A percentile compares a stretch with the other conserved stretches of the same genome.
Conservation (phyloP, 805 yeast genomes). For the Gaillardinia entomophila region DNA sequence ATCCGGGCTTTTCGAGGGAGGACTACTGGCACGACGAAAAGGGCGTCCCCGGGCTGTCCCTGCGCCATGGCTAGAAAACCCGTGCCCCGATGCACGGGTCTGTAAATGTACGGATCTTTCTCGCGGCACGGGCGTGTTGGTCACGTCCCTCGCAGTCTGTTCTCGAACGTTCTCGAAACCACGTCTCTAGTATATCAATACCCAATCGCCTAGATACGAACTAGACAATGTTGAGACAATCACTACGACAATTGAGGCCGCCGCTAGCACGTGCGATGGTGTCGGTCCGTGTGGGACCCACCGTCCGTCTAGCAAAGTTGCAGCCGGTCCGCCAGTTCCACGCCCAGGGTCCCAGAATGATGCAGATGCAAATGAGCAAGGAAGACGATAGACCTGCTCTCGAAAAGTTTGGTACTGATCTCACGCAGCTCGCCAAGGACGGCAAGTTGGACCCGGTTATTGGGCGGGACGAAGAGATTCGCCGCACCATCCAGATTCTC, state of each 20-base stretch:
- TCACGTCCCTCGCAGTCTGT: too few relatives aligned
- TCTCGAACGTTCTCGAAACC: too few relatives aligned
- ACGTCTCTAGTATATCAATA: too few relatives aligned
- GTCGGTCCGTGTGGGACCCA: too few relatives aligned
- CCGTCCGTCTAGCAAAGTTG: background rate
- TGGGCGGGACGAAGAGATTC: slow-evolving; percentile 93
- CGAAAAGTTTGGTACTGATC: slow-evolving; percentile 77
- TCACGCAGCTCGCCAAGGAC: slow-evolving; percentile 79
- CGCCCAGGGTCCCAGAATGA: slow-evolving; percentile 9
- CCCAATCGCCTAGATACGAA: background rate
- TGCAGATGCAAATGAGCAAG: slow-evolving; percentile 38
- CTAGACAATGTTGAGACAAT: too few relatives aligned
- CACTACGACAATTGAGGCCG: background rate
- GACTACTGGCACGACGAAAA: slow-evolving; percentile 44
- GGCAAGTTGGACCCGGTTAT: slow-evolving; percentile 96
- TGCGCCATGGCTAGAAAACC: too few relatives aligned
- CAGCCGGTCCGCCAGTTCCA: slow-evolving; percentile 16
- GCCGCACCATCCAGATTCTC: slow-evolving; percentile 86
- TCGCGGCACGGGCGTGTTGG: too few relatives aligned
- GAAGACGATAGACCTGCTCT: slow-evolving; percentile 64
- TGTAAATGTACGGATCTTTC: too few relatives aligned
- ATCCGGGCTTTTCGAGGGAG: slow-evolving; percentile 38
- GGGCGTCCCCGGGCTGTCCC: too few relatives aligned
- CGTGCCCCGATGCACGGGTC: too few relatives aligned
- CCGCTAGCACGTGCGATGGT: background rate